A percentile compares a stretch with the other conserved stretches of the same genome.
Conservation (phyloP, 164 flowering plant species). For the Vitis cinerea region DNA sequence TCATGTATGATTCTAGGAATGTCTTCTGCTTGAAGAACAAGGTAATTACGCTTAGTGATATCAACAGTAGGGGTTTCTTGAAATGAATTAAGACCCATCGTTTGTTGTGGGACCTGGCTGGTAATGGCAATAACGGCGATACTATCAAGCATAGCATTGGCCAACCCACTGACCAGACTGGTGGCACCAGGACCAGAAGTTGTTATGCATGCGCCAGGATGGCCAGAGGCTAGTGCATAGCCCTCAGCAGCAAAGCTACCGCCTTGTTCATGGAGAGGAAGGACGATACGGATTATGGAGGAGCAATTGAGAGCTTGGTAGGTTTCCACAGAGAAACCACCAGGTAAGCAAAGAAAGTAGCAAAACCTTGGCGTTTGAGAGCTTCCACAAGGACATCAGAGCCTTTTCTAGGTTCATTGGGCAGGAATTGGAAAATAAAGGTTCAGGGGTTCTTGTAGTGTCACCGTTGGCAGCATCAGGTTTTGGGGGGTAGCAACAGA, state of each 20-base stretch:
- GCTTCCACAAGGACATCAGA: constrained; percentile 77
- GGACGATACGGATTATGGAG: constrained; percentile 39
- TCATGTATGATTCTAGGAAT: constrained; percentile 56
- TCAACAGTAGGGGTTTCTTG: constrained; percentile 75
- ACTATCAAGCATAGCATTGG: constrained; percentile 68
- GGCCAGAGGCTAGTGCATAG: constrained; percentile 61
- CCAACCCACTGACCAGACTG: constrained; percentile 69
- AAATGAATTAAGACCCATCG: constrained; percentile 76
- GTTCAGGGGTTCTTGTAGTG: not conserved
- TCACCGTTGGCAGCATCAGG: not conserved
- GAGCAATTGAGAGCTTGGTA: constrained; percentile 76
- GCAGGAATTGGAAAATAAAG: constrained; percentile 33
- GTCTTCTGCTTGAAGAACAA: constrained; percentile 60
- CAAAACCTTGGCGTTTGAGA: constrained; percentile 60
- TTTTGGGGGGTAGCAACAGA: constrained; percentile 12
- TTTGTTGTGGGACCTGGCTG: constrained; percentile 65
- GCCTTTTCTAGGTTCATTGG: constrained; percentile 61
- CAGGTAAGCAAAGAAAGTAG: constrained; percentile 63
- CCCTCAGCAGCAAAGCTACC: constrained; percentile 74
- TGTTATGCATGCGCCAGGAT: constrained; percentile 66
- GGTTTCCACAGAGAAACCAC: constrained; percentile 75
- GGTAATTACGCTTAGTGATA: constrained; percentile 74
- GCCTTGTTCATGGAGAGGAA: constrained; percentile 72
- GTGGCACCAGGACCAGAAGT: constrained; percentile 86
- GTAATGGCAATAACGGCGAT: constrained; percentile 64